Evolutionary conservation across 345 rosid genomes (phyloP).

Genomic region (Arabis hirsuta): DNA sequence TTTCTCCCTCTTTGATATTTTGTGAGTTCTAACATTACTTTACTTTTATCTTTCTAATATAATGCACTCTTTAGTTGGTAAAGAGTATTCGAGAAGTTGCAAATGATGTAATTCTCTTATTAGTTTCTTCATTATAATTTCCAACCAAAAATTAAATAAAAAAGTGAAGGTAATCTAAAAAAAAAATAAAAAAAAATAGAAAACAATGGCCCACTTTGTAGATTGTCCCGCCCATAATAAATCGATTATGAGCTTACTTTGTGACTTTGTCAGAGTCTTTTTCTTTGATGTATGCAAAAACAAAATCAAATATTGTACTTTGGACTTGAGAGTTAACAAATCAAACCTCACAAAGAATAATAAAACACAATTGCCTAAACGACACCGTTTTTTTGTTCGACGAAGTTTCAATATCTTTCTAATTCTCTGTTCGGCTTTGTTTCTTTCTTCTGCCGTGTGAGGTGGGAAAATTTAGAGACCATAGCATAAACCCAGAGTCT

Average conservation of each 20-base stretch:
- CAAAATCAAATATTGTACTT: slow-evolving; percentile 11
- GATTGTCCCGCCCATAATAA: slow-evolving; percentile 39
- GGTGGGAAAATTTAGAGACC: background rate
- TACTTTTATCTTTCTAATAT: background rate
- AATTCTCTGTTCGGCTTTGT: background rate
- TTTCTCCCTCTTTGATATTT: slow-evolving; percentile 7
- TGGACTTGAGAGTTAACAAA: background rate
- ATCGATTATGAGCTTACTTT: slow-evolving; percentile 22
- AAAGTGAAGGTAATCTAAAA: slow-evolving; percentile 14
- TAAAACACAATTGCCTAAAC: background rate
- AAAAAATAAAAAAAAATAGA: background rate
- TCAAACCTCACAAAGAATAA: background rate
- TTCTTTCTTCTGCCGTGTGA: slow-evolving; percentile 17
- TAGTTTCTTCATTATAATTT: background rate
- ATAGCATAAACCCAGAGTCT: slow-evolving; percentile 17
- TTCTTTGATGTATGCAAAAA: slow-evolving; percentile 7
- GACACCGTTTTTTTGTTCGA: slow-evolving; percentile 1
- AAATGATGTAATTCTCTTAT: background rate
- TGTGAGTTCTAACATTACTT: slow-evolving; percentile 4
- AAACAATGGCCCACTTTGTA: slow-evolving; percentile 30
- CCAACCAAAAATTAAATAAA: background rate
- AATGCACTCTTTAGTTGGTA: background rate
- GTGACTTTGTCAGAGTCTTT: slow-evolving; percentile 26
- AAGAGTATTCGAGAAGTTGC: background rate
- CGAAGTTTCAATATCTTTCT: slow-evolving; percentile 3